Base-by-base conservation (phyloP, 257 asterid genomes). In the Lycium barbarum region DNA sequence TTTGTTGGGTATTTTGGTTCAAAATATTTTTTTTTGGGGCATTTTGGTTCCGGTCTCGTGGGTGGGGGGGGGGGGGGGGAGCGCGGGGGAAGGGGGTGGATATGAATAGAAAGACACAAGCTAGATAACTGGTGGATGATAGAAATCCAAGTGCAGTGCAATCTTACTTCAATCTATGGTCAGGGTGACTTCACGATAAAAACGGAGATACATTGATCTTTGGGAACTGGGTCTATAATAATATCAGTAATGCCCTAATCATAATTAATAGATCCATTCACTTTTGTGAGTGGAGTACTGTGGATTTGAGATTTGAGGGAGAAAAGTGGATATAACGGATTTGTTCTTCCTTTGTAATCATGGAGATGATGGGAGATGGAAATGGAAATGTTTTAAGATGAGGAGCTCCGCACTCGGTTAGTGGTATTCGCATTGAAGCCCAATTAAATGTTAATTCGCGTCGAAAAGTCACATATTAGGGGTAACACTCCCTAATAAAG, bases 121-220 rank as follows among this genome's bases (percentile, higher is more conserved):
- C 45, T 67, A 26, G n/a, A 33, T 17, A 18, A 2, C 20, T 65
- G 18, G 5, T 63, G 20, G 13, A 15, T 6, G 36, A 51, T 66
- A 6, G 18, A 0, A 73, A 12, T 36, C 12, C 13, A 51, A 51
- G 22, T 80, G 1, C 26, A 67, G 83, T 85, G 87, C 33, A 51
- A 18, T 84, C 87, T 88, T 81, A 88, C 86, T 58, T 86, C 86
- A 84, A 73, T 47, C 7, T 49, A 14, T 35, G 63, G 84, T 88
- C 90, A 84, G 4, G 54, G 36, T 88, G 87, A 88, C 84, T 72
- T 88, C 90, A 88, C 63, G 12, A 36, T 35, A 1, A 73, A 4
- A 47, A 26, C 0, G 73, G 43, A 35, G 35, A 57, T 45, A 76
- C 2, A 36, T 14, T 18, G 15, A 22, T 66, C 78, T 11, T 20